Percentiles rank a stretch among this genome's conserved stretches.
These are phyloP conservation scores for Quercus phellos DNA, from an alignment of 331 rosid genomes.

Conservation along the genomic window DNA sequence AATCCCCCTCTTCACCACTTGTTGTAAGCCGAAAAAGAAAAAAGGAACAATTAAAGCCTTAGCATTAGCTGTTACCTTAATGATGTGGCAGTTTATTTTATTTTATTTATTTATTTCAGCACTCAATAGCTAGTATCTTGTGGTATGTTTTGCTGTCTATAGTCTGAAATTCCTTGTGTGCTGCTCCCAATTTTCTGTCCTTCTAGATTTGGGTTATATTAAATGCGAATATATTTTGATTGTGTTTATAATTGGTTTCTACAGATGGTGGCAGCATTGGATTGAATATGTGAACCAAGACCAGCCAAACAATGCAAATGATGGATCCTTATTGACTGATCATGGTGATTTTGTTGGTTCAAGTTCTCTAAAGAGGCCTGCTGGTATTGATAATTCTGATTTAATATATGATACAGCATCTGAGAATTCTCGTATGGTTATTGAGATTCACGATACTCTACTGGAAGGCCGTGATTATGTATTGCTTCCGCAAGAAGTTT, in stretches of 20 bases:
- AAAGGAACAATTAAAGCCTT: background rate
- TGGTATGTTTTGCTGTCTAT: background rate
- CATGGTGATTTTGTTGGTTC: conserved; percentile 60
- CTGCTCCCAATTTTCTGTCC: background rate
- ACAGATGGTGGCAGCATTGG: conserved; percentile 99
- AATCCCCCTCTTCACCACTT: too few relatives aligned
- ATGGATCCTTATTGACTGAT: conserved; percentile 60
- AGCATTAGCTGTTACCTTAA: background rate
- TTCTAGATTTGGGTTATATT: background rate
- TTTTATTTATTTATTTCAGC: background rate
- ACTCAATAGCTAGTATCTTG: background rate
- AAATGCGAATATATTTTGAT: background rate
- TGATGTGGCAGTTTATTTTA: too few relatives aligned
- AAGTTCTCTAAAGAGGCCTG: conserved; percentile 60
- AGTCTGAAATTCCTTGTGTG: background rate
- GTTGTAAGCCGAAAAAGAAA: too few relatives aligned
- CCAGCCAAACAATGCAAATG: conserved; percentile 58
- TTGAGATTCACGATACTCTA: conserved; percentile 75
- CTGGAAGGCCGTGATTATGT: conserved; percentile 96
- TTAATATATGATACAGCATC: conserved; percentile 61
- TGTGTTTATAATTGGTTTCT: conserved; percentile 20
- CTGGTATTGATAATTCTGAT: conserved; percentile 81
- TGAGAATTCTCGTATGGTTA: conserved; percentile 50
- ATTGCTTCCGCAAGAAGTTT: conserved; percentile 84
- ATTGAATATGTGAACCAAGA: conserved; percentile 95